These are phyloP conservation scores for Suillus plorans DNA, from an alignment of 768 basidiomycete genomes.

Conservation along the genomic window DNA sequence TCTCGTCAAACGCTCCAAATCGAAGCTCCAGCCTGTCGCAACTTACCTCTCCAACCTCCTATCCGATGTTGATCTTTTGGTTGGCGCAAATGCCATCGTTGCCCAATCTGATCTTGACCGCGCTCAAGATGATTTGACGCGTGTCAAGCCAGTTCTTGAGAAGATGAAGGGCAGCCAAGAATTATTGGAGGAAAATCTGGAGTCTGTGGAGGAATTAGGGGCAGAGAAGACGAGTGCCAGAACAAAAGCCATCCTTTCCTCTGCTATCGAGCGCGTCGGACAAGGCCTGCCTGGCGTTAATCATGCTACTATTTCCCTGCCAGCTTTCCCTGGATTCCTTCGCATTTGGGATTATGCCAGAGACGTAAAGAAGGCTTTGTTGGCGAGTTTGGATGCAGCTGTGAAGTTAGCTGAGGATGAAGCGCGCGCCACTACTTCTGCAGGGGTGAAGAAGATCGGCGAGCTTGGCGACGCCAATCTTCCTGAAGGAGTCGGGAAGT, in stretches of 20 bases:
- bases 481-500: constrained; percentile 77
- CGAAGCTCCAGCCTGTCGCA: constrained; percentile 90
- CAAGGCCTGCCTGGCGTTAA: constrained; percentile 70
- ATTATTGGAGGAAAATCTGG: constrained; percentile 74
- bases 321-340: constrained; percentile 80
- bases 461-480: constrained; percentile 76
- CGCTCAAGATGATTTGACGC: constrained; percentile 67
- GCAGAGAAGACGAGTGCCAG: constrained; percentile 49
- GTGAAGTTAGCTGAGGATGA: constrained; percentile 83
- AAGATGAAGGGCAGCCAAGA: constrained; percentile 79
- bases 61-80: constrained; percentile 85
- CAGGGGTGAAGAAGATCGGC: constrained; percentile 65
- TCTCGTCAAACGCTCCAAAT: constrained; percentile 92
- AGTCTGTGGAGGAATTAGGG: constrained; percentile 74
- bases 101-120: constrained; percentile 74
- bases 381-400: constrained; percentile 79
- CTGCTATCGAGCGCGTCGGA: constrained; percentile 76
- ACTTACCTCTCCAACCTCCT: constrained; percentile 92
- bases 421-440: constrained; percentile 63
- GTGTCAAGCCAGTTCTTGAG: constrained; percentile 79
- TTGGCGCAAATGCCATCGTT: constrained; percentile 82
- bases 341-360: constrained; percentile 83
- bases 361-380: constrained; percentile 74
- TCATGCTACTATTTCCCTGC: constrained; percentile 48
- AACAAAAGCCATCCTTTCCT: constrained; percentile 58